Evolutionary conservation across 2,329 filamentous ascomycete species (phyloP), one percentile per base, ranked within the genome.

Genomic region (Hypoxylon sp.): DNA sequence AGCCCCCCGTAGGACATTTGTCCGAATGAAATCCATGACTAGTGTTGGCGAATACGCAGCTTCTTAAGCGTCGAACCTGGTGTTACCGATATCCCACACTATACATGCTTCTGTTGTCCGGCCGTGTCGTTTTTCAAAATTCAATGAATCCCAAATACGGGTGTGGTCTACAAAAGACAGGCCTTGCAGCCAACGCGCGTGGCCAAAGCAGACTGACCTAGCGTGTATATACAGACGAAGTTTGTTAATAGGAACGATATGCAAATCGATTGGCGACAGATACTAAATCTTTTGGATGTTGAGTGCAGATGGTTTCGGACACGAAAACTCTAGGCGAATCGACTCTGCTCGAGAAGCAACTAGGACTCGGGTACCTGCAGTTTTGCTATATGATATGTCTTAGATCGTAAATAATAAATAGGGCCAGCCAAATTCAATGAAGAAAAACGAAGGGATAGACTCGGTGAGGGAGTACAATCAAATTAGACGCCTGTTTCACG

Each of bases 11-110:
- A 72, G 44, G 48, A 72, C 42, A 57, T 67, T 75, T 26, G 67
- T 47, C 47, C 74, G 71, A 19, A 75, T 46, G 56, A 73, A 74
- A 42, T 76, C 66, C 74, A 77, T 77, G 13, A 47, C 44, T 58
- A 52, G 24, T 26, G 19, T 31, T 29, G 48, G n/a, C 37, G 31
- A 26, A 59, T 62, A 46, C 60, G 44, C 42, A 35, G 47, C 62
- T 70, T 65, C 56, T 68, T 63, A 60, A 58, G 47, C 35, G 52
- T 56, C 29, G 54, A 60, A 56, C 67, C 33, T 55, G 33, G 50
- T 67, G 66, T 62, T 65, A 72, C 61, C 65, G 71, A 63, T 48
- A 37, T 63, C 59, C 62, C 46, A 37, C 17, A 47, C 51, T 68
- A 63, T 63, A 59, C 71, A 74, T 74, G 56, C 64, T 73, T 68